Evolutionary conservation across 768 basidiomycete genomes (phyloP).

Genomic region (Lactarius pseudohatsudake): DNA sequence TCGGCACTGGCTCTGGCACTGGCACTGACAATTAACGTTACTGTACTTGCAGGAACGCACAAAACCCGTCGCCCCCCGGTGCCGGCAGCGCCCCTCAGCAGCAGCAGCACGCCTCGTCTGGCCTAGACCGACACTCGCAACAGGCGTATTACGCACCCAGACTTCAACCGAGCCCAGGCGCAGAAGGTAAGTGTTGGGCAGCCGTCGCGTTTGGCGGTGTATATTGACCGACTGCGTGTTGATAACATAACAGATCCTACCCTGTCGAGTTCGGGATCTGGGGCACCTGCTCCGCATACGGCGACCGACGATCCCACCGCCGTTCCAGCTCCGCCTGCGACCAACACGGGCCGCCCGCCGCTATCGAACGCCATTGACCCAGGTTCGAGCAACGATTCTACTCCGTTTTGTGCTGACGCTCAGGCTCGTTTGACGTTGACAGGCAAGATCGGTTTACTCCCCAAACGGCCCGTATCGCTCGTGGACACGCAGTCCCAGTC

Average conservation of each 20-base stretch:
- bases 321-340: conserved; percentile 5
- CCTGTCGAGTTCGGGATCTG: no score
- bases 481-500: conserved; percentile 14
- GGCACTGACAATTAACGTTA: neutral
- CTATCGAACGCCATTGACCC: conserved; percentile 23
- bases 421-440: neutral
- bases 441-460: conserved; percentile 33
- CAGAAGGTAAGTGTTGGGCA: neutral
- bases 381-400: conserved; percentile 10
- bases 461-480: conserved; percentile 34
- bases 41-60: conserved; percentile 15
- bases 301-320: neutral
- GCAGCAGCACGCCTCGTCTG: neutral
- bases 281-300: conserved; percentile 1
- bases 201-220: neutral
- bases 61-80: conserved; percentile 1
- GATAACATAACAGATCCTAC: neutral
- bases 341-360: conserved; percentile 22
- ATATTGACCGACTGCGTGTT: neutral
- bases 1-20: neutral
- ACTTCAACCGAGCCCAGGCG: neutral
- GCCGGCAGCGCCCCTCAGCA: neutral
- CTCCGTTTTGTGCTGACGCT: neutral
- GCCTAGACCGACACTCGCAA: conserved; percentile 27
- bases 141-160: conserved; percentile 26